Conservation (phyloP, 1,284 basidiomycete species). For the Kalmanozyma brasiliensis region DNA sequence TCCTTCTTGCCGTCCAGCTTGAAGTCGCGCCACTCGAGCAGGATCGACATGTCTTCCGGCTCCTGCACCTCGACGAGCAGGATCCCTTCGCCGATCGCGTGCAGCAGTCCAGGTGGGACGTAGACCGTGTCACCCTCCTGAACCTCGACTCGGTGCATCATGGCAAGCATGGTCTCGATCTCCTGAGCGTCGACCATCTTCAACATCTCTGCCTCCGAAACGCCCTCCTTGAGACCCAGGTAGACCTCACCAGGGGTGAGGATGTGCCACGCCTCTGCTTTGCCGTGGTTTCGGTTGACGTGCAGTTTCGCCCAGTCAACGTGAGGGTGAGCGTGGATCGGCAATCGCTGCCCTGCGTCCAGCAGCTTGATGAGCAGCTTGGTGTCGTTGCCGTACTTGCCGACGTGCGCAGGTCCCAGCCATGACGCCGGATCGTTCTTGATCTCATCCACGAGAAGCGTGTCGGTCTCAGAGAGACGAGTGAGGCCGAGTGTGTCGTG, state of each 20-base stretch:
- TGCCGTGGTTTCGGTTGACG: constrained; percentile 31
- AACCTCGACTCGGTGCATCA: constrained; percentile 31
- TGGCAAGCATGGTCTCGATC: constrained; percentile 24
- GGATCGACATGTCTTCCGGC: constrained; percentile 33
- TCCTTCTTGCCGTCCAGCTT: constrained; percentile 18
- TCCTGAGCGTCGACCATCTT: constrained; percentile 28
- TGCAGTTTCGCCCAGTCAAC: constrained; percentile 27
- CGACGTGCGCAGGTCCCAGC: constrained; percentile 21
- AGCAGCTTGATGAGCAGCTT: constrained; percentile 40
- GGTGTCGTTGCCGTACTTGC: constrained; percentile 32
- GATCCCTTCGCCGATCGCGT: constrained; percentile 34
- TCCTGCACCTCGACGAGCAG: constrained; percentile 37
- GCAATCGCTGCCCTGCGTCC: constrained; percentile 34
- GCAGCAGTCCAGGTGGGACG: constrained; percentile 37
- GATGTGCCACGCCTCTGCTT: constrained; percentile 40
- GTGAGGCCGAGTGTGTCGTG: constrained; percentile 37
- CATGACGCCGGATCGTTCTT: constrained; percentile 12
- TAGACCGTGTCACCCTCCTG: constrained; percentile 30
- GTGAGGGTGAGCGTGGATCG: constrained; percentile 38
- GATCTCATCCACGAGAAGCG: constrained; percentile 31
- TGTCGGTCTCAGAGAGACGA: constrained; percentile 16
- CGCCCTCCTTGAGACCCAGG: constrained; percentile 15
- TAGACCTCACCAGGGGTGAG: constrained; percentile 22
- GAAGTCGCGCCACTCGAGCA: constrained; percentile 38
- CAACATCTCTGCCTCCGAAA: constrained; percentile 15